These are phyloP conservation scores for Ogataea chonburiensis DNA, from an alignment of 805 yeast species.

Conservation along the genomic window DNA sequence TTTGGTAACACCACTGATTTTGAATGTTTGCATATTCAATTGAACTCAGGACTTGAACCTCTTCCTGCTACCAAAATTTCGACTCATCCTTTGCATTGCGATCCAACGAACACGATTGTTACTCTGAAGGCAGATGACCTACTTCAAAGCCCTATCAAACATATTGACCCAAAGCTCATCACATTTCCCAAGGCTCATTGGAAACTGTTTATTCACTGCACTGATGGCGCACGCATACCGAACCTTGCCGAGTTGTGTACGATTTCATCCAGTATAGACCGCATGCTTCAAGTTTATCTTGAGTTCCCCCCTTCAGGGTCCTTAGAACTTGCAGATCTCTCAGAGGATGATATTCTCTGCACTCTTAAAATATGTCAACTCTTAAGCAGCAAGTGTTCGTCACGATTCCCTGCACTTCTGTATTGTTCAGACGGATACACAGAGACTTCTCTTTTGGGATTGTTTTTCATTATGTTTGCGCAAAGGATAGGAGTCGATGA, in stretches of 20 bases:
- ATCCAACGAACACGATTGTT: slow-evolving; percentile 51
- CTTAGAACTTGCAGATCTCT: slow-evolving; percentile 68
- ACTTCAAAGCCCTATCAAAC: slow-evolving; percentile 20
- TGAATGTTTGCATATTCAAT: slow-evolving; percentile 40
- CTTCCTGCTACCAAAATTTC: slow-evolving; percentile 3
- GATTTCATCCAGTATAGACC: slow-evolving; percentile 20
- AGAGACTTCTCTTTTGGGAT: slow-evolving; percentile 74
- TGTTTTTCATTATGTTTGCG: slow-evolving; percentile 70
- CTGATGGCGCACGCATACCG: slow-evolving; percentile 59
- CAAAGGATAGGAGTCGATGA: slow-evolving; percentile 59
- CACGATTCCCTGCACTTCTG: slow-evolving; percentile 49
- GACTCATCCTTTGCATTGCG: slow-evolving; percentile 44
- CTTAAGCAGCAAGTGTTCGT: slow-evolving; percentile 44
- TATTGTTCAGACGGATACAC: slow-evolving; percentile 92
- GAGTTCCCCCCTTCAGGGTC: slow-evolving; percentile 86
- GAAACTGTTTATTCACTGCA: slow-evolving; percentile 57
- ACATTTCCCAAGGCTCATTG: slow-evolving; percentile 55
- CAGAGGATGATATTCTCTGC: slow-evolving; percentile 58
- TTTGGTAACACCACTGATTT: slow-evolving; percentile 80
- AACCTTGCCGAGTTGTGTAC: slow-evolving; percentile 36
- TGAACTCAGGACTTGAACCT: slow-evolving; percentile 15
- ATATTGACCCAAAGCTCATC: slow-evolving; percentile 35
- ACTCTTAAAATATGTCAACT: slow-evolving; percentile 70
- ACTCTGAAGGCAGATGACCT: slow-evolving; percentile 36
- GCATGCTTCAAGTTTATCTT: slow-evolving; percentile 34